These are phyloP conservation scores for Nevesoporus exiguus DNA, from an alignment of 768 basidiomycete species.

Conservation along the genomic window DNA sequence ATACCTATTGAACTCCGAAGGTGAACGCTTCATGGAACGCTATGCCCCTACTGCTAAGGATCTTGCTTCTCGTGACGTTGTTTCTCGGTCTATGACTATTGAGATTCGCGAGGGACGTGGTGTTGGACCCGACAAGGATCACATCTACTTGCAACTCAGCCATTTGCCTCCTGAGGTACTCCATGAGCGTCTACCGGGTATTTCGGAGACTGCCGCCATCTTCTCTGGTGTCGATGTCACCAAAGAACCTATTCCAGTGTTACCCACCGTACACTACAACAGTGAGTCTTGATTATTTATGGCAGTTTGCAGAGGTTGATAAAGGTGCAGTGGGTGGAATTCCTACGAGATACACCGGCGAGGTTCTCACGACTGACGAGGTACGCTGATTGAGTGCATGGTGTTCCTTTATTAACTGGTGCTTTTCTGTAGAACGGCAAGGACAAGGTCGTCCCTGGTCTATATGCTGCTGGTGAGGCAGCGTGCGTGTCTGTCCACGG, in stretches of 20 bases:
- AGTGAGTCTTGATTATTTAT: slow-evolving; percentile 51
- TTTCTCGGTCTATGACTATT: slow-evolving; percentile 98
- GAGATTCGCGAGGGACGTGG: slow-evolving; percentile 99
- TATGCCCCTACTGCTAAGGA: slow-evolving; percentile 99
- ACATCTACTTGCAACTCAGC: slow-evolving; percentile 93
- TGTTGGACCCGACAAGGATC: slow-evolving; percentile 97
- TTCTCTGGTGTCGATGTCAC: slow-evolving; percentile 99
- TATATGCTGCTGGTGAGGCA: slow-evolving; percentile 98
- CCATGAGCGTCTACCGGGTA: slow-evolving; percentile 96
- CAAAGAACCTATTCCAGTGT: slow-evolving; percentile 97
- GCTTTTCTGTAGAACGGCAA: slow-evolving; percentile 60
- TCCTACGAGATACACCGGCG: slow-evolving; percentile 97
- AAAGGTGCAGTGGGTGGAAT: slow-evolving; percentile 87
- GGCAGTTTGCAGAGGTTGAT: slow-evolving; percentile 12
- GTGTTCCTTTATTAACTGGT: neutral
- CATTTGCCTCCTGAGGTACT: slow-evolving; percentile 95
- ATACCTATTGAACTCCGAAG: slow-evolving; percentile 96
- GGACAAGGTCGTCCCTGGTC: slow-evolving; percentile 90
- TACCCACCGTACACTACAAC: slow-evolving; percentile 99
- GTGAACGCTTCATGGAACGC: slow-evolving; percentile 99
- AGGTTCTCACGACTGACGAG: slow-evolving; percentile 85
- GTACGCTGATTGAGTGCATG: slow-evolving; percentile 23
- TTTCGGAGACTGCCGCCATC: slow-evolving; percentile 98
- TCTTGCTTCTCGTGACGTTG: slow-evolving; percentile 98
- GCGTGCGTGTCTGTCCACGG: slow-evolving; percentile 99